These are phyloP conservation scores for Gonium pectorale DNA, from an alignment of 139 green algal genomes.

Conservation along the genomic window DNA sequence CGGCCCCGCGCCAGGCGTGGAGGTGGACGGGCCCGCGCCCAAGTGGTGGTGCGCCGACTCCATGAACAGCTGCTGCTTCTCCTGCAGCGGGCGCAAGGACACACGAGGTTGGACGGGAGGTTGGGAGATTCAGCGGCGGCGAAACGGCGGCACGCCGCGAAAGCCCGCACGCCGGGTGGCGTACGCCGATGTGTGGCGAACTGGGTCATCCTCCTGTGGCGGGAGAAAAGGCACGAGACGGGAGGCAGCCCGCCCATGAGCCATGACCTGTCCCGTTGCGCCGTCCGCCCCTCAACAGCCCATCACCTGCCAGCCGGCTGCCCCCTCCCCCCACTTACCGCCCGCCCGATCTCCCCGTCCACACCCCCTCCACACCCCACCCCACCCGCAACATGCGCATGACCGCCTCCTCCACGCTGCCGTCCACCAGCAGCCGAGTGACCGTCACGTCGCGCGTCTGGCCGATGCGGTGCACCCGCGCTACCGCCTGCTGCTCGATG, in stretches of 20 bases:
- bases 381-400: conserved; percentile 65
- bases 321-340: not conserved
- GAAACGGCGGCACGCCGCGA: no score
- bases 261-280: no score
- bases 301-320: no score
- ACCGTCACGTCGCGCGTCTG: conserved; percentile 69
- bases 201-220: no score
- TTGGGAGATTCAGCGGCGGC: no score
- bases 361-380: not conserved
- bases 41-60: not conserved
- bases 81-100: not conserved
- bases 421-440: conserved; percentile 68
- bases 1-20: no score
- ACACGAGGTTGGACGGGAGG: not conserved
- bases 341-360: not conserved
- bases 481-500: conserved; percentile 87
- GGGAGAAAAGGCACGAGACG: no score
- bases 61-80: conserved; percentile 40
- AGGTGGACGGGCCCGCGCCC: conserved; percentile 1
- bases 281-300: no score
- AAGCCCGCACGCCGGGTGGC: no score
- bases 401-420: conserved; percentile 63
- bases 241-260: no score
- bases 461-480: conserved; percentile 82
- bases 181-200: no score